These are phyloP conservation scores for Aspergillaceae sp. DNA, from an alignment of 2,329 filamentous ascomycete species.

Conservation along the genomic window DNA sequence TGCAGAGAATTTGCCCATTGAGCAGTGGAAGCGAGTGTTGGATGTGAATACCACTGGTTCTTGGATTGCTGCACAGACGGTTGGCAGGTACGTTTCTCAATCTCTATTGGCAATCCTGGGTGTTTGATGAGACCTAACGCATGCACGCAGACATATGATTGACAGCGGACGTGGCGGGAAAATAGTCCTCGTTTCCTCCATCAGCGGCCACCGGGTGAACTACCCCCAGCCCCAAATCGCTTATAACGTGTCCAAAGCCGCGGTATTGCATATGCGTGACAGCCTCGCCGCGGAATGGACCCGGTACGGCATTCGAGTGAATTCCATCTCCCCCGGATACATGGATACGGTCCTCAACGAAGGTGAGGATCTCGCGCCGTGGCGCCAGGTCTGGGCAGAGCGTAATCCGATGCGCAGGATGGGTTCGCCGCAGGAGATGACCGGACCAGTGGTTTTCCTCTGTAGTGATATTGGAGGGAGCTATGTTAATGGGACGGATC, in stretches of 20 bases:
- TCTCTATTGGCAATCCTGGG: neutral
- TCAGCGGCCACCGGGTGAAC: slow-evolving; percentile 60
- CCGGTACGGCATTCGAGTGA: slow-evolving; percentile 59
- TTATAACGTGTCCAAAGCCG: slow-evolving; percentile 66
- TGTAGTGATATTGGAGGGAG: slow-evolving; percentile 50
- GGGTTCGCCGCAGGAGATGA: slow-evolving; percentile 54
- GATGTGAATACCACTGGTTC: slow-evolving; percentile 64
- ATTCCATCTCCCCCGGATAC: slow-evolving; percentile 62
- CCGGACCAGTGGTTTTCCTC: slow-evolving; percentile 53
- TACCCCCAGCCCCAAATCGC: slow-evolving; percentile 62
- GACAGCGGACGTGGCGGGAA: slow-evolving; percentile 45
- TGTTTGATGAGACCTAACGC: too few relatives aligned
- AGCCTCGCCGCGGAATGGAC: slow-evolving; percentile 67
- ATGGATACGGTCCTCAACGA: slow-evolving; percentile 69
- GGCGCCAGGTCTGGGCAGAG: slow-evolving; percentile 47
- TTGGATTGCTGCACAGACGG: slow-evolving; percentile 61
- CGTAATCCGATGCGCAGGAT: slow-evolving; percentile 57
- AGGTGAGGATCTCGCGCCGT: slow-evolving; percentile 48
- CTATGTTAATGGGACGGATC: slow-evolving; percentile 61
- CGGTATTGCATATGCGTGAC: slow-evolving; percentile 53
- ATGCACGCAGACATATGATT: slow-evolving; percentile 42
- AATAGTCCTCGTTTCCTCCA: slow-evolving; percentile 59
- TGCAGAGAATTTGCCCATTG: slow-evolving; percentile 49
- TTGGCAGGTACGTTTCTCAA: slow-evolving; percentile 31
- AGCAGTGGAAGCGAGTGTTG: slow-evolving; percentile 55